Percentiles rank a stretch among this genome's conserved stretches.
phyloP scores from a whole-genome alignment of 768 basidiomycete species.

The Lactifluus subvellereus region DNA sequence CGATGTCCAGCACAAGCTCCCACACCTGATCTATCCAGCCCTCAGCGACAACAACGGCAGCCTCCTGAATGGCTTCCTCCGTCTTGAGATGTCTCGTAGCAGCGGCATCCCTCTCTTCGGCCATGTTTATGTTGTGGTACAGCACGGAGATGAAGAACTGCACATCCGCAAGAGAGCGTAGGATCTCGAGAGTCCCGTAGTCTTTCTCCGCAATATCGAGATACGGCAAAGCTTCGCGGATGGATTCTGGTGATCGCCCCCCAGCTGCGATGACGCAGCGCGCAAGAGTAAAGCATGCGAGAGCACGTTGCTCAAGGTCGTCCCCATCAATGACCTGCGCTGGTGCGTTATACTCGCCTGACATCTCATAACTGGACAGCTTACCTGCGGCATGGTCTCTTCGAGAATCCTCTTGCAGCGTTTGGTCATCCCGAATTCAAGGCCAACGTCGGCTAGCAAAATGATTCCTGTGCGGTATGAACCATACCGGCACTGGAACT shows the following conservation, averaged over 20 bases:
- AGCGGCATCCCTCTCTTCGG: constrained; percentile 48
- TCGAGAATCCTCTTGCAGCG: constrained; percentile 60
- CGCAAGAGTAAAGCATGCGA: constrained; percentile 67
- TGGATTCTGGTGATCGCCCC: constrained; percentile 32
- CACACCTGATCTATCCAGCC: constrained; percentile 50
- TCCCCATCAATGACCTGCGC: constrained; percentile 60
- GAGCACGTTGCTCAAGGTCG: constrained; percentile 70
- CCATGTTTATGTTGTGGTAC: constrained; percentile 62
- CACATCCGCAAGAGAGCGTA: constrained; percentile 55
- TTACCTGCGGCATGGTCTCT: constrained; percentile 78
- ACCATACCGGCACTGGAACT: constrained; percentile 64
- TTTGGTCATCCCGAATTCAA: constrained; percentile 73
- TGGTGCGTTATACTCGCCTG: not conserved
- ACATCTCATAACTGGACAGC: constrained; percentile 10
- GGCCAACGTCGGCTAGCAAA: constrained; percentile 68
- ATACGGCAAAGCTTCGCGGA: constrained; percentile 55
- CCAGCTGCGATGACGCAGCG: constrained; percentile 65
- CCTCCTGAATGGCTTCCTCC: constrained; percentile 35
- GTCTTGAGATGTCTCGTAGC: constrained; percentile 46
- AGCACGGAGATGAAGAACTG: constrained; percentile 67
- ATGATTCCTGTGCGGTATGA: constrained; percentile 65
- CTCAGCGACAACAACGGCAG: constrained; percentile 44
- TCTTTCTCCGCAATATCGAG: constrained; percentile 62
- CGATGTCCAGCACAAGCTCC: constrained; percentile 53
- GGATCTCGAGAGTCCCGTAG: constrained; percentile 53